phyloP scores from a whole-genome alignment of 345 rosid genomes.

The Aquilaria yunnanensis region DNA sequence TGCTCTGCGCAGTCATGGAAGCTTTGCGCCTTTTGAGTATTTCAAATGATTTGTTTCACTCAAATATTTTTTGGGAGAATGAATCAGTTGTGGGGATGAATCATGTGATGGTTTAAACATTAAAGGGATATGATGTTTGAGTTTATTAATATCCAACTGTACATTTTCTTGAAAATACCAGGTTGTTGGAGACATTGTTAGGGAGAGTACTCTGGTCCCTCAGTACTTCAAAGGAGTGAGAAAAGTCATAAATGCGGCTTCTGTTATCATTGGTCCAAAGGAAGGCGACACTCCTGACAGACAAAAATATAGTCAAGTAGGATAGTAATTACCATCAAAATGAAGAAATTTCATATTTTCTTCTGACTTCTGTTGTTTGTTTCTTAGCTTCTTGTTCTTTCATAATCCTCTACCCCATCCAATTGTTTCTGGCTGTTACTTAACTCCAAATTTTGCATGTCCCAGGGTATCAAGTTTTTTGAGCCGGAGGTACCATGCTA shows the following conservation, averaged over 20 bases:
- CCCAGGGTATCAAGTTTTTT: constrained; percentile 94
- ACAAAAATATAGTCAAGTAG: constrained; percentile 86
- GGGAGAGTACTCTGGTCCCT: constrained; percentile 54
- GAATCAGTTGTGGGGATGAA: no score
- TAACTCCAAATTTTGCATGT: constrained; percentile 11
- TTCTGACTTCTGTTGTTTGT: neutral
- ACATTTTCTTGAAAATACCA: constrained; percentile 17
- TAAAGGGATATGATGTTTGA: no score
- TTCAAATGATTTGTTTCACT: no score
- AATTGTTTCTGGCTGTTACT: neutral
- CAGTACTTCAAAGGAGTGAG: constrained; percentile 81
- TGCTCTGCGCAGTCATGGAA: no score
- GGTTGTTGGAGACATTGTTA: constrained; percentile 82
- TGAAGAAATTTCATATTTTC: neutral
- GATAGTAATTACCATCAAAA: neutral
- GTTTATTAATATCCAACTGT: constrained; percentile 5
- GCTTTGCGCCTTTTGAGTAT: no score
- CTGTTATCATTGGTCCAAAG: constrained; percentile 95
- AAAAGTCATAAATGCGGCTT: constrained; percentile 77
- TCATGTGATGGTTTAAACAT: no score
- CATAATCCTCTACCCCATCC: neutral
- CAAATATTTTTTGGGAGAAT: no score
- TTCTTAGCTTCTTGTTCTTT: neutral
- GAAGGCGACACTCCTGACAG: constrained; percentile 98
- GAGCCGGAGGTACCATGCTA: constrained; percentile 82